phyloP scores from a whole-genome alignment of 805 yeast genomes.

The Saccharomyces paradoxus region DNA sequence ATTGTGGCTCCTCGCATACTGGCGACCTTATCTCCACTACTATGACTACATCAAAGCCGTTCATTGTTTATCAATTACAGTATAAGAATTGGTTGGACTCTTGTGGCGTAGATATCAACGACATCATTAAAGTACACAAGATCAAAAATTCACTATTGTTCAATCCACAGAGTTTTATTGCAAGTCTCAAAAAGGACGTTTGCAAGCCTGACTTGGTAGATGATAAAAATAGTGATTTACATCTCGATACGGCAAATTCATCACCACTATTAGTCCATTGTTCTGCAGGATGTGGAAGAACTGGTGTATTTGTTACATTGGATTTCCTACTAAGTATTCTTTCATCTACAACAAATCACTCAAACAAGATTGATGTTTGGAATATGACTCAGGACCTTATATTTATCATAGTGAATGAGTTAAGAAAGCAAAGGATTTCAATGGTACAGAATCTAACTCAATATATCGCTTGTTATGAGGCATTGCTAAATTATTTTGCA shows the following conservation, averaged over 20 bases:
- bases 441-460: slow-evolving; percentile 77
- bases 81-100: slow-evolving; percentile 80
- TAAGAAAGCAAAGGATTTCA: slow-evolving; percentile 60
- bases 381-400: slow-evolving; percentile 44
- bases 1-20: slow-evolving; percentile 13
- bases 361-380: slow-evolving; percentile 36
- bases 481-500: slow-evolving; percentile 30
- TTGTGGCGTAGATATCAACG: slow-evolving; percentile 44
- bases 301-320: slow-evolving; percentile 76
- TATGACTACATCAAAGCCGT: slow-evolving; percentile 24
- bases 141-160: slow-evolving; percentile 25
- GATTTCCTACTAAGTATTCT: slow-evolving; percentile 39
- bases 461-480: slow-evolving; percentile 62
- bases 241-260: background rate
- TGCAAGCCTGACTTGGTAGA: background rate
- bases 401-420: slow-evolving; percentile 49
- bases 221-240: background rate
- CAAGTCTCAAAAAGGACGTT: background rate
- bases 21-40: slow-evolving; percentile 3
- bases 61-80: slow-evolving; percentile 60
- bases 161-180: background rate
- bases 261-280: slow-evolving; percentile 72
- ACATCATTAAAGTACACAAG: slow-evolving; percentile 25
- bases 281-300: slow-evolving; percentile 95
- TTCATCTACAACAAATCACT: slow-evolving; percentile 30